Evolutionary conservation across 2,329 filamentous ascomycete genomes (phyloP), one percentile per base, ranked within the genome.

Genomic region (Trichoderma aggressivum): DNA sequence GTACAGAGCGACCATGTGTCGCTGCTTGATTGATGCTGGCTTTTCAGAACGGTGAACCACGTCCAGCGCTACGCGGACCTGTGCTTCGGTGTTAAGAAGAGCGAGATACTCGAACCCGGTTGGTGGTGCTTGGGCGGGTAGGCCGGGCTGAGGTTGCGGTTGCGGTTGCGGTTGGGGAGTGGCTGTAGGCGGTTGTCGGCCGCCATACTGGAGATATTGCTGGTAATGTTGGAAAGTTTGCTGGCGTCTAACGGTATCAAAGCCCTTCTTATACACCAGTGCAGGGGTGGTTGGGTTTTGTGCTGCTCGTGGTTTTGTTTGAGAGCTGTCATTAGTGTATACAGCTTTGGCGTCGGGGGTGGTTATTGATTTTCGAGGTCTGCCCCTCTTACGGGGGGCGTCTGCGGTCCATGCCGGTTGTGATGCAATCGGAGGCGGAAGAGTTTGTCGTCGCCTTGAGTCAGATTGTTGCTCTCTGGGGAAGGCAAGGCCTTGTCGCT

Each of bases 41-140:
- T 21, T 58, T 59, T 70, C 55, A 30, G 78, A 76, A 72, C 73
- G 78, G 26, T 88, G 88, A 26, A 94, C 79, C 0, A 87, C 86
- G 70, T 88, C 85, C 18, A 94, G 81, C 84, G 93, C 91, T 24
- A 86, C 81, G 68, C 86, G 84, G 18, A 94, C 83, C 76, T 92
- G 86, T 3, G 85, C 86, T 73, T 92, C 87, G 3, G 88, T 70
- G 7, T 26, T 30, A 16, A 65, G 55, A 7, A 39, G n/a, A 36
- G 50, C 16, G 1, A 59, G 56, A 53, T 70, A 67, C 28, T 53
- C 58, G 16, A 55, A 53, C 7, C 56, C 53, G 30, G 18, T 65
- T 12, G 36, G 58, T 12, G 36, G 50, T 28, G 43, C 12, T 60
- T 67, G 53, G 12, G 26, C 6, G 36, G 62, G 32, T 14, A 26